phyloP scores from a whole-genome alignment of 2,329 filamentous ascomycete genomes.

The Pestalotiopsis sp. region DNA sequence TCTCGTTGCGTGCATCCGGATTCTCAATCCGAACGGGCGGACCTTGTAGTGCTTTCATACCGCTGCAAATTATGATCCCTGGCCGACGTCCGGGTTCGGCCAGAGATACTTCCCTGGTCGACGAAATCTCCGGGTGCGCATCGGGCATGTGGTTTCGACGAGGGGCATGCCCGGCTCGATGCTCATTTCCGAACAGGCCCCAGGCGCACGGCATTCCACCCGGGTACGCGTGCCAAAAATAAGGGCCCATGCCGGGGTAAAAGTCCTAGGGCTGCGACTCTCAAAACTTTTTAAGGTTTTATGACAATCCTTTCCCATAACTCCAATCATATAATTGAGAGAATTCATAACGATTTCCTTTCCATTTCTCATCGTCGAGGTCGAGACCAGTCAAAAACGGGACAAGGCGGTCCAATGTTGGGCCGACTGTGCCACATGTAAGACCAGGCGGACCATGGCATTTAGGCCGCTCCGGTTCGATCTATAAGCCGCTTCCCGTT shows the following conservation, averaged over 20 bases:
- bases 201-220: not conserved
- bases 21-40: not conserved
- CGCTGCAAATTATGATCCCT: not conserved
- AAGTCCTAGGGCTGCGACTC: not conserved
- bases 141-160: not conserved
- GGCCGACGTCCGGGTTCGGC: not conserved
- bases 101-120: not conserved
- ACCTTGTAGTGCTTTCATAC: not conserved
- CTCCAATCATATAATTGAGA: not conserved
- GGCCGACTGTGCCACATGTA: slow-evolving; percentile 2
- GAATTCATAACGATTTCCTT: too few relatives aligned
- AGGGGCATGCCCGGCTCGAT: slow-evolving; percentile 1
- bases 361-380: not conserved
- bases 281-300: not conserved
- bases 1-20: not conserved
- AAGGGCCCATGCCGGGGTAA: not conserved
- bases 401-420: slow-evolving; percentile 1
- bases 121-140: not conserved
- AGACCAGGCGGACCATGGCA: not conserved
- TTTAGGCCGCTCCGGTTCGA: slow-evolving; percentile 4
- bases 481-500: slow-evolving; percentile 9
- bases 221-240: not conserved
- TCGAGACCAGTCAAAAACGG: not conserved
- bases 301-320: not conserved
- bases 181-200: not conserved